Evolutionary conservation across 768 basidiomycete species (phyloP).

Genomic region (Suillus cothurnatus): DNA sequence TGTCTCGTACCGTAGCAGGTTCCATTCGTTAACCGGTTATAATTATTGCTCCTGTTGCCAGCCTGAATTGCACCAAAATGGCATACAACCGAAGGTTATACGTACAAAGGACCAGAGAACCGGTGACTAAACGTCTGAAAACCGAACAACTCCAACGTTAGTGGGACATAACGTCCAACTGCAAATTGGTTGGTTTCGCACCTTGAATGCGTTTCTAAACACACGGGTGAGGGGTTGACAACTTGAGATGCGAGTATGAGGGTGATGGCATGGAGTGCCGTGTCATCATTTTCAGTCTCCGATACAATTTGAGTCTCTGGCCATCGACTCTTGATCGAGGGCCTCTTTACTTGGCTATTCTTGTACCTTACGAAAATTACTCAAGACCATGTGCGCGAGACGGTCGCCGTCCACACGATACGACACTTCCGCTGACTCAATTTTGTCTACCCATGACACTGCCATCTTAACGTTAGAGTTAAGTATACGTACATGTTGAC

Average conservation of each 20-base stretch:
- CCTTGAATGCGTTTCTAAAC: background rate
- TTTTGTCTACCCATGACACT: background rate
- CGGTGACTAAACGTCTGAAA: background rate
- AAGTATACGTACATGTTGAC: background rate
- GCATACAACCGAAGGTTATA: background rate
- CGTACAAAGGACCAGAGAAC: background rate
- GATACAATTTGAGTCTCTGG: constrained; percentile 1
- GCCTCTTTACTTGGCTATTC: background rate
- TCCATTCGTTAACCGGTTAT: constrained; percentile 43
- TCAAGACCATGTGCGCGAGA: background rate
- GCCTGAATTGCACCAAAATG: constrained; percentile 29
- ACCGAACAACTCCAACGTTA: background rate
- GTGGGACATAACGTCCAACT: background rate
- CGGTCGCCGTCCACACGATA: background rate
- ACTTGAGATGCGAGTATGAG: constrained; percentile 16
- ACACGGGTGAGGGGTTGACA: constrained; percentile 2
- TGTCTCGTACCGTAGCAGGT: constrained; percentile 48
- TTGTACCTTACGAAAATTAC: background rate
- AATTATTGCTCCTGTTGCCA: constrained; percentile 12
- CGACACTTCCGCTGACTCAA: background rate
- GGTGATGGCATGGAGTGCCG: constrained; percentile 30
- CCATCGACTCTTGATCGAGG: background rate
- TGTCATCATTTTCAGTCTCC: constrained; percentile 23
- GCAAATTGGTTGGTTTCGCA: background rate
- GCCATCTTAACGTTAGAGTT: background rate